Evolutionary conservation across 495 filamentous ascomycete species (phyloP).

Genomic region (Lepraria neglecta): DNA sequence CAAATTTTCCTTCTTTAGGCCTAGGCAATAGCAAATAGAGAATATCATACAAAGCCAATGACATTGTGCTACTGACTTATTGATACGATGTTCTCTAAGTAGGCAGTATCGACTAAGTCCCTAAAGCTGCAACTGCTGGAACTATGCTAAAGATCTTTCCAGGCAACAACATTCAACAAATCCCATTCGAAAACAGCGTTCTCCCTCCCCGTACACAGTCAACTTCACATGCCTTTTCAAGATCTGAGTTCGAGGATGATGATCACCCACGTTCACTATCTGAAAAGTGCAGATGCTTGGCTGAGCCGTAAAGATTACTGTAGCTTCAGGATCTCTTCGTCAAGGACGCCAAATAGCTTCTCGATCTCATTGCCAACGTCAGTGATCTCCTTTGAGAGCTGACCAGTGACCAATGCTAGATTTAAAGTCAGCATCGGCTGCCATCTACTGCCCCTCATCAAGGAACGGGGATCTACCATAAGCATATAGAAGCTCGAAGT

Average conservation of each 20-base stretch:
- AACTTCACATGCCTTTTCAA: no score
- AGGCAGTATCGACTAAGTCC: no score
- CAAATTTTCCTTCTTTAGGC: slow-evolving; percentile 1
- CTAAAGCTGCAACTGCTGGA: background rate
- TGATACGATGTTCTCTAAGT: no score
- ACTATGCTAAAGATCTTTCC: background rate
- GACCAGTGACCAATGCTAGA: slow-evolving; percentile 43
- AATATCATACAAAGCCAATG: no score
- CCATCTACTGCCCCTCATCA: background rate
- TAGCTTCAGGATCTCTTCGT: slow-evolving; percentile 66
- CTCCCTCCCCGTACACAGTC: no score
- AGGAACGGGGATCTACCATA: slow-evolving; percentile 47
- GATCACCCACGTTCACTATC: background rate
- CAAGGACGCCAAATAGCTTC: slow-evolving; percentile 62
- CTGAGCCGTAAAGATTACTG: slow-evolving; percentile 35
- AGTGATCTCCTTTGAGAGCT: slow-evolving; percentile 47
- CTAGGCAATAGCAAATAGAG: slow-evolving; percentile 8
- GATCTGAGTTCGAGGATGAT: background rate
- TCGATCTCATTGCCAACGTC: slow-evolving; percentile 46
- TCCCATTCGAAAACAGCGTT: background rate
- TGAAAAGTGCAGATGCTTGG: no score
- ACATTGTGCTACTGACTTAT: no score
- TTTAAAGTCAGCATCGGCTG: background rate
- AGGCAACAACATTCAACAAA: background rate
- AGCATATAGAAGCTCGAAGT: slow-evolving; percentile 67